Percentiles rank a stretch among this genome's conserved stretches.
phyloP scores from a whole-genome alignment of 108 stramenopile species.

The Craspedostauros australis region DNA sequence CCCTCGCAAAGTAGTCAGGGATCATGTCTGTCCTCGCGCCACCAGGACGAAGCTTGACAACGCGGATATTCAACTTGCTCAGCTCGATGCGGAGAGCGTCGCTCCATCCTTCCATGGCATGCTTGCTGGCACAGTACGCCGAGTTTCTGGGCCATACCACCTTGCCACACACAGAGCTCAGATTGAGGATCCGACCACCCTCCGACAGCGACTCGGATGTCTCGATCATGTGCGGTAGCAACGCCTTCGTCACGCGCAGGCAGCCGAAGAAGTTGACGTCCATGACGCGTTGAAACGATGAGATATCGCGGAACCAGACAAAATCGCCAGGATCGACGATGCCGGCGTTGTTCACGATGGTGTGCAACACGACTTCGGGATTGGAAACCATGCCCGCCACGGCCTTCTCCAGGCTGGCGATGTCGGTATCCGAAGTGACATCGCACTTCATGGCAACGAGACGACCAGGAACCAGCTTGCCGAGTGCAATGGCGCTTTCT shows the following conservation, averaged over 20 bases:
- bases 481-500: not conserved
- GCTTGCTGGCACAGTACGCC: slow-evolving; percentile 10
- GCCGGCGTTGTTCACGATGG: slow-evolving; percentile 18
- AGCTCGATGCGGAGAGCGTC: slow-evolving; percentile 15
- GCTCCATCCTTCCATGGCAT: slow-evolving; percentile 16
- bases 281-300: slow-evolving; percentile 4
- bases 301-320: not conserved
- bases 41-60: slow-evolving; percentile 24
- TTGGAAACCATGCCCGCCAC: no score
- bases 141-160: not conserved
- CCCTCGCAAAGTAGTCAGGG: no score
- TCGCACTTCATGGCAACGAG: slow-evolving; percentile 7
- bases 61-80: slow-evolving; percentile 7
- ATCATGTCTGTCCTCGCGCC: no score
- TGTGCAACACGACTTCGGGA: slow-evolving; percentile 1
- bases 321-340: slow-evolving; percentile 3
- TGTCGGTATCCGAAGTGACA: slow-evolving; percentile 2
- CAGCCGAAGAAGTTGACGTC: slow-evolving; percentile 24
- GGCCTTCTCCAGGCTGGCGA: not conserved
- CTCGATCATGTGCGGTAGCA: slow-evolving; percentile 11
- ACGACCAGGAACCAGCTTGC: not conserved
- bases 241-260: slow-evolving; percentile 14
- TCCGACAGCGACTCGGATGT: not conserved
- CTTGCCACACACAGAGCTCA: slow-evolving; percentile 8
- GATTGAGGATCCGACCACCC: slow-evolving; percentile 8